phyloP scores from a whole-genome alignment of 2,329 filamentous ascomycete genomes.

The Metarhizium sp. region DNA sequence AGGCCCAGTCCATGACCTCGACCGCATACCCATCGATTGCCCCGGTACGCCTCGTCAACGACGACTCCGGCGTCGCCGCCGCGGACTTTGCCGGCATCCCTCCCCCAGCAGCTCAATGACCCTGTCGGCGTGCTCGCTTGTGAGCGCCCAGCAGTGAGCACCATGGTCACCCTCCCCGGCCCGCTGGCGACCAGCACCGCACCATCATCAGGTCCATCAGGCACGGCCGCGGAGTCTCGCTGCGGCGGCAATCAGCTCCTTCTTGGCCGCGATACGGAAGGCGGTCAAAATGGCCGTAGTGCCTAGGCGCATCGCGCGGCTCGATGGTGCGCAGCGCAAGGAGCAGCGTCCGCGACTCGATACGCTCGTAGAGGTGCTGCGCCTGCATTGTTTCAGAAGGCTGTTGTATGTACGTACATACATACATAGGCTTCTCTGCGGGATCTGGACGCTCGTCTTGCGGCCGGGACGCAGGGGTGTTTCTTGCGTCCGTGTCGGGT shows the following conservation, averaged over 20 bases:
- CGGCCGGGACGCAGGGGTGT: too few species aligned
- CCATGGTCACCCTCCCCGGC: constrained; percentile 4
- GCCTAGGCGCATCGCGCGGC: constrained; percentile 10
- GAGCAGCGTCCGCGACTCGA: constrained; percentile 14
- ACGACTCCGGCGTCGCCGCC: constrained; percentile 19
- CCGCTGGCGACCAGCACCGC: constrained; percentile 10
- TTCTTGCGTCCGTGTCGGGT: too few species aligned
- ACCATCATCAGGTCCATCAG: constrained; percentile 10
- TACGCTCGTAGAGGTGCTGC: constrained; percentile 13
- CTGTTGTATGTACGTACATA: neutral
- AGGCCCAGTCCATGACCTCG: constrained; percentile 19
- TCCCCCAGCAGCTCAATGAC: constrained; percentile 16
- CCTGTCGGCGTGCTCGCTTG: neutral
- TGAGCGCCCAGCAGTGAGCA: too few species aligned
- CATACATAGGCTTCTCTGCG: neutral
- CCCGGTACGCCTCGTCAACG: constrained; percentile 14
- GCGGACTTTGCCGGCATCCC: constrained; percentile 9
- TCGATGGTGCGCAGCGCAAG: constrained; percentile 16
- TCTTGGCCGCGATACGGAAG: constrained; percentile 9
- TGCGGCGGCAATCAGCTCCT: constrained; percentile 10
- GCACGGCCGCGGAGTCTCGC: constrained; percentile 16
- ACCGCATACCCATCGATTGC: constrained; percentile 13
- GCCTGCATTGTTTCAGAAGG: constrained; percentile 2
- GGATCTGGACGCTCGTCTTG: neutral
- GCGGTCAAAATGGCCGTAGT: constrained; percentile 16